phyloP scores from a whole-genome alignment of 345 rosid genomes.

The Gossypium sturtianum region DNA sequence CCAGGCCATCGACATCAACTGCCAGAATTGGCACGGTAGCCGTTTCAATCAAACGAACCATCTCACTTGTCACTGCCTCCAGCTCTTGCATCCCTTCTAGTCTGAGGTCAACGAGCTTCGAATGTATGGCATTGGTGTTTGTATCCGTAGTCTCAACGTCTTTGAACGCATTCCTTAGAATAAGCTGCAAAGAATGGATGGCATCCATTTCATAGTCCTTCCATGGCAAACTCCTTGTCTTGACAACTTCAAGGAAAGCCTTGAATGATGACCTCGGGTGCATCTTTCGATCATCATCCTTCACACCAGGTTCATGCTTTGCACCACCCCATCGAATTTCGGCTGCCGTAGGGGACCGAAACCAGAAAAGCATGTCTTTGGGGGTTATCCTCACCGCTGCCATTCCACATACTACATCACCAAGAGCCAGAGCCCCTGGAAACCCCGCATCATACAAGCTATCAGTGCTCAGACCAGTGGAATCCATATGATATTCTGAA shows the following conservation, averaged over 20 bases:
- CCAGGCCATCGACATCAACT: slow-evolving; percentile 74
- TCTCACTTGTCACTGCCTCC: slow-evolving; percentile 92
- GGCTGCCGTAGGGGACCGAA: slow-evolving; percentile 80
- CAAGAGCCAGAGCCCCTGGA: slow-evolving; percentile 64
- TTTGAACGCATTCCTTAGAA: slow-evolving; percentile 73
- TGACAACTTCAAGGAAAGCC: slow-evolving; percentile 90
- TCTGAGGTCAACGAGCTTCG: slow-evolving; percentile 67
- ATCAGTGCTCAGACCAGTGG: slow-evolving; percentile 92
- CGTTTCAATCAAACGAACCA: slow-evolving; percentile 93
- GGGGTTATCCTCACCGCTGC: slow-evolving; percentile 85
- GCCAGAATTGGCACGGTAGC: slow-evolving; percentile 91
- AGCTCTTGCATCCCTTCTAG: slow-evolving; percentile 81
- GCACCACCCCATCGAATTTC: slow-evolving; percentile 97
- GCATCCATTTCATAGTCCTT: slow-evolving; percentile 97
- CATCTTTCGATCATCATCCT: slow-evolving; percentile 81
- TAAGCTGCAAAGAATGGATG: slow-evolving; percentile 93
- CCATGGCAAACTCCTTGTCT: slow-evolving; percentile 86
- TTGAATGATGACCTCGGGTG: slow-evolving; percentile 95
- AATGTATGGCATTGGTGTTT: slow-evolving; percentile 42
- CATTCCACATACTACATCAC: slow-evolving; percentile 87
- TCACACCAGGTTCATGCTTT: slow-evolving; percentile 70
- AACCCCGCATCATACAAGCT: slow-evolving; percentile 90
- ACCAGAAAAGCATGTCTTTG: slow-evolving; percentile 84
- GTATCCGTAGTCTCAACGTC: slow-evolving; percentile 43
- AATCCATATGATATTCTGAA: slow-evolving; percentile 72